Conservation (phyloP, 1,284 basidiomycete species). For the Wolfiporia cocos region DNA sequence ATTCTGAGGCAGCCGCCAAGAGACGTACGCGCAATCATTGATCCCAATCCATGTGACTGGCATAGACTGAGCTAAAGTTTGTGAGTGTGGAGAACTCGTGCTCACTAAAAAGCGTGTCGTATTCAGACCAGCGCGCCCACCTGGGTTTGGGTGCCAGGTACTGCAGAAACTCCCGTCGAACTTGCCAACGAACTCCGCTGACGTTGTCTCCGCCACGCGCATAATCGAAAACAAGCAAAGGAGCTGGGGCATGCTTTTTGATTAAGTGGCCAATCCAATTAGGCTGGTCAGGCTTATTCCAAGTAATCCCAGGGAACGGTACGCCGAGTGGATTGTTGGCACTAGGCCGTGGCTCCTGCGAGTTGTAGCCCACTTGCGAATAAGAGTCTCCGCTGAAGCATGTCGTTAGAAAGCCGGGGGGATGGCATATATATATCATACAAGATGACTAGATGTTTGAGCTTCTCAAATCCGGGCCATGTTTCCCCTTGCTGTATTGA, state of each 20-base stretch:
- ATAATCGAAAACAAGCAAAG: constrained; percentile 45
- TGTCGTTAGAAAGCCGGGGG: too few species aligned
- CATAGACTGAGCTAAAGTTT: constrained; percentile 2
- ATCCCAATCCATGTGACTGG: constrained; percentile 61
- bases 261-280: constrained; percentile 54
- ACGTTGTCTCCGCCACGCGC: constrained; percentile 41
- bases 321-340: constrained; percentile 39
- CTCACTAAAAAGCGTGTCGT: constrained; percentile 43
- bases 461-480: neutral
- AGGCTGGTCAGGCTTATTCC: constrained; percentile 33
- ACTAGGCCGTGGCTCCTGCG: constrained; percentile 22
- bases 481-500: neutral
- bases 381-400: constrained; percentile 52
- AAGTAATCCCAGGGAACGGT: constrained; percentile 39
- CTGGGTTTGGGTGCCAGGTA: constrained; percentile 30
- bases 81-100: neutral
- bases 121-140: constrained; percentile 35
- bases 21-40: constrained; percentile 51
- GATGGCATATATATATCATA: too few species aligned
- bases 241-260: constrained; percentile 32
- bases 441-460: too few species aligned
- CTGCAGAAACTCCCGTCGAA: constrained; percentile 32
- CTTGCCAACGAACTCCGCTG: constrained; percentile 31
- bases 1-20: too few species aligned
- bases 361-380: constrained; percentile 33